Evolutionary conservation across 345 rosid species (phyloP), one percentile per base, ranked within the genome.

Genomic region (Arabidopsis thaliana): DNA sequence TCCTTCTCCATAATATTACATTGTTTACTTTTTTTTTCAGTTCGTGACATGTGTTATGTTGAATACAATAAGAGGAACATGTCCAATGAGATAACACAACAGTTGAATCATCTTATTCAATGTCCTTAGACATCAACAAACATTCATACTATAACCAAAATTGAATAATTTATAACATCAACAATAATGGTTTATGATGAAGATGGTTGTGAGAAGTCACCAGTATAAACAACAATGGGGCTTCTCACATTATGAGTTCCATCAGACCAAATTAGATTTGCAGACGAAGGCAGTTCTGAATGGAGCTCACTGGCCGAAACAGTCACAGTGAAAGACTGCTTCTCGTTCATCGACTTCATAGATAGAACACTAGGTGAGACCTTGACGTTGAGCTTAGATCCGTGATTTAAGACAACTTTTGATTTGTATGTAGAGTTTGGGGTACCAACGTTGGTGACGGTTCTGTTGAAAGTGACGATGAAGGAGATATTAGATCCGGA

Each of bases 381-480:
- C 64, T 63, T 34, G 64, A 85, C 69, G 0, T 67, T 55, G 8
- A 82, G 56, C 22, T 44, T 68, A 7, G 71, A 8, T 34, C 63
- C 63, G 1, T 20, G 1, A 48, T 41, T 52, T 14, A 32, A 32
- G 0, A 67, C 44, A 14, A 82, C 52, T 2, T 67, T 2, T 6
- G 73, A 82, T 57, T 42, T 82, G 82, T 88, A 88, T 46, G 66
- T 82, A 1, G 87, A 83, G 58, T 78, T 67, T 9, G 74, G 56
- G 1, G 16, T 14, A 2, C 87, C 89, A 6, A 85, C 93, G 50
- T 88, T 86, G 11, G 87, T 86, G 7, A 86, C 87, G 6, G 82
- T 85, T 76, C 89, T 73, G 3, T 42, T 67, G 33, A 88, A 81
- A 6, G 4, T 23, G 8, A 78, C 10, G 0, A 14, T 57, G 71